phyloP scores from a whole-genome alignment of 225 moss, liverwort and hornwort genomes.

The Neckera pumila region DNA sequence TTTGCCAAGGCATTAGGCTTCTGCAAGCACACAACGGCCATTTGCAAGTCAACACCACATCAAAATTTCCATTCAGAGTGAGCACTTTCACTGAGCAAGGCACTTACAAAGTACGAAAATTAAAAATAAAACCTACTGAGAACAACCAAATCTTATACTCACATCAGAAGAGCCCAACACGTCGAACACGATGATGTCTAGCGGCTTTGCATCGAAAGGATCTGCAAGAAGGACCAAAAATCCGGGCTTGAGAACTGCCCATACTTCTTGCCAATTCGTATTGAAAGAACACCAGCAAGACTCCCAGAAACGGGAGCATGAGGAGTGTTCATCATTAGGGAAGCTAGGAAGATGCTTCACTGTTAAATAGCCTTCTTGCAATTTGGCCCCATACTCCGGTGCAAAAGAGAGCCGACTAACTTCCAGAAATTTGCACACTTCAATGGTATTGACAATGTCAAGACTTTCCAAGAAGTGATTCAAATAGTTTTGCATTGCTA shows the following conservation, averaged over 20 bases:
- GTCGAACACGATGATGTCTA: slow-evolving; percentile 36
- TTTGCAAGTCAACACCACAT: neutral
- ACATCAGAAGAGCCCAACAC: slow-evolving; percentile 29
- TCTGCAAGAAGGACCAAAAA: slow-evolving; percentile 41
- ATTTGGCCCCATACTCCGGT: slow-evolving; percentile 37
- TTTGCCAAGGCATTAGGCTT: slow-evolving; percentile 7
- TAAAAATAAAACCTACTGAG: neutral
- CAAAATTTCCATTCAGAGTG: neutral
- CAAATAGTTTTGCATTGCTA: slow-evolving; percentile 41
- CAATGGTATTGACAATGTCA: slow-evolving; percentile 30
- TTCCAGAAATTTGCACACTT: slow-evolving; percentile 43
- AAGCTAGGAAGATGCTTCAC: slow-evolving; percentile 32
- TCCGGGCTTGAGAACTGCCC: slow-evolving; percentile 40
- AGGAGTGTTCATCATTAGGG: slow-evolving; percentile 8
- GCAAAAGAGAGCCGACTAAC: slow-evolving; percentile 36
- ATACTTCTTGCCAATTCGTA: slow-evolving; percentile 40
- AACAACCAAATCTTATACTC: neutral
- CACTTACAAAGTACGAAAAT: neutral
- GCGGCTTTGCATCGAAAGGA: slow-evolving; percentile 25
- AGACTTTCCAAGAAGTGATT: slow-evolving; percentile 39
- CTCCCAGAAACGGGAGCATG: slow-evolving; percentile 19
- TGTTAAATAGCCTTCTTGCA: slow-evolving; percentile 30
- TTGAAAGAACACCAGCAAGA: slow-evolving; percentile 41
- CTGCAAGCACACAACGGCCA: slow-evolving; percentile 1
- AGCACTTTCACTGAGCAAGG: neutral